Evolutionary conservation across 352 stramenopile genomes (phyloP), one percentile per base, ranked within the genome.

Genomic region (Globisporangium rhizosaccharum): DNA sequence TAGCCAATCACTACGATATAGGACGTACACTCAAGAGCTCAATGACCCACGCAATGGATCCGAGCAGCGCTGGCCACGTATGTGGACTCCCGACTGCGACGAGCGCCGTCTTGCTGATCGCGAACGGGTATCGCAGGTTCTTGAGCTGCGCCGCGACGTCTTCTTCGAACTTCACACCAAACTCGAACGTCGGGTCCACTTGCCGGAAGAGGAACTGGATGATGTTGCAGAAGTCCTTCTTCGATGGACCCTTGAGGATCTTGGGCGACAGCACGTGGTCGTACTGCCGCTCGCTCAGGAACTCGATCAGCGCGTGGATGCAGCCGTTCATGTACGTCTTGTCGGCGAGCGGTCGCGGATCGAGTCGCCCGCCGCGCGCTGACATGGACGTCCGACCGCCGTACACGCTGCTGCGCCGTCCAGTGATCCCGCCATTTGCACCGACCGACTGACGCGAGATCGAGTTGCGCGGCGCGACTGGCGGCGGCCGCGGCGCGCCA

Each of bases 201-300:
- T 94, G 76, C 12, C 90, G 79, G 57, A 99, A 96, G 33, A 99
- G 71, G 64, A 99, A 99, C 23, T 90, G 85, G 55, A 99, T 83
- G 59, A 99, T 98, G 65, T 98, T 94, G 61, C 84, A 85, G 66
- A 99, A 99, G 66, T 99, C 97, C 61, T 98, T 98, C 44, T 96
- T 96, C 17, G 94, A 98, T 5, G 97, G 96, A 3, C 90, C 82
- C 18, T 86, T 85, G 18, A 99, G 75, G 46, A 96, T 84, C 60
- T 98, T 97, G 6, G 79, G 79, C 0, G 82, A 87, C 51, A 99
- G 73, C 14, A 85, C 74, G 62, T 98, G 78, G 68, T 97, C 87
- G 73, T 97, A 99, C 45, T 90, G 80, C 51, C 85, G 85, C 8
- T 93, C 77, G 49, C 71, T 75, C 28, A 99, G 84, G 66, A 97